Conservation (phyloP, 306 rosid species). For the Medicago lupulina region DNA sequence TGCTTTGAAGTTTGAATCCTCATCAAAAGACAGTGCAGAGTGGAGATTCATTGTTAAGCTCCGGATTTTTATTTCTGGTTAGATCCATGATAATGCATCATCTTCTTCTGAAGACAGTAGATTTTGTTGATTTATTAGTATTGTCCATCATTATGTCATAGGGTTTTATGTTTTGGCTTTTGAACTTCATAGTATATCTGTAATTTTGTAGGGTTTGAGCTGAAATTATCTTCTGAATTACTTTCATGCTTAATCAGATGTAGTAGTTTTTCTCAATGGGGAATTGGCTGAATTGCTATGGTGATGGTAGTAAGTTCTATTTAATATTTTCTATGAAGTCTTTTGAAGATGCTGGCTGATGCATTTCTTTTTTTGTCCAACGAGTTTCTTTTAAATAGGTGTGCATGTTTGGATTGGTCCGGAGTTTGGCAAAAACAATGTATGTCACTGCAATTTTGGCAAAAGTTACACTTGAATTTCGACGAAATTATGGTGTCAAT, state of each 20-base stretch:
- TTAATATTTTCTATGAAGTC: background rate
- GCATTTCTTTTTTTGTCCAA: background rate
- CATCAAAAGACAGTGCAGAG: constrained; percentile 39
- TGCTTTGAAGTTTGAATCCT: constrained; percentile 62
- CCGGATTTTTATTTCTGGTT: constrained; percentile 44
- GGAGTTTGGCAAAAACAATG: background rate
- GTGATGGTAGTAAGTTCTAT: constrained; percentile 18
- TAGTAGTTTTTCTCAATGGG: constrained; percentile 36
- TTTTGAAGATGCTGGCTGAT: constrained; percentile 13
- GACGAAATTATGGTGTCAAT: no score
- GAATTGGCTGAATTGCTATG: constrained; percentile 28
- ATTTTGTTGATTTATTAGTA: constrained; percentile 48
- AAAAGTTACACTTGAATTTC: no score
- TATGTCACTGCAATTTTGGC: background rate
- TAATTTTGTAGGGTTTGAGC: constrained; percentile 72
- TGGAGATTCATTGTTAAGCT: constrained; percentile 44
- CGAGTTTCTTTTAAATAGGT: background rate
- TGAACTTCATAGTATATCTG: constrained; percentile 47
- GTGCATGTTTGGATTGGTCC: background rate
- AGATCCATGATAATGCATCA: background rate
- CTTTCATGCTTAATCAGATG: constrained; percentile 44
- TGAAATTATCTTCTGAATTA: constrained; percentile 52
- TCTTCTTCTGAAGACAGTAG: constrained; percentile 29
- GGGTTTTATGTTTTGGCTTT: constrained; percentile 43
- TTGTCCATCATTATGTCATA: constrained; percentile 44